Evolutionary conservation across 768 basidiomycete genomes (phyloP).

Genomic region (Holtermannia corniformis): DNA sequence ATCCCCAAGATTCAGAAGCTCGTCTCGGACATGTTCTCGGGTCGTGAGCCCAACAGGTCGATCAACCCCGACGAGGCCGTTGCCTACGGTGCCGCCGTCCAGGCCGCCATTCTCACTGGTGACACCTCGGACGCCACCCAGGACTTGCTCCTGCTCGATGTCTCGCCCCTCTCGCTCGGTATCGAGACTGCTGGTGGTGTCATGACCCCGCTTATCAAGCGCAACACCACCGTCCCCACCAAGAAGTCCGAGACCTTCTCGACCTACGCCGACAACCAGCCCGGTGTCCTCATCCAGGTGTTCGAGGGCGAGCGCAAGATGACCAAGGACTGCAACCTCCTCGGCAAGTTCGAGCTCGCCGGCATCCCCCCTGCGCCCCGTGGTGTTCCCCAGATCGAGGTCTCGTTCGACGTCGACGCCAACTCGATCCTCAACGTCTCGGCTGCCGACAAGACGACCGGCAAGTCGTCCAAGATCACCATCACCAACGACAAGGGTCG

Average conservation of each 20-base stretch:
- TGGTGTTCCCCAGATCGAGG: conserved; percentile 46
- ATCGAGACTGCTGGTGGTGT: conserved; percentile 98
- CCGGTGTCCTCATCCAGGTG: conserved; percentile 93
- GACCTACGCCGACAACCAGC: conserved; percentile 86
- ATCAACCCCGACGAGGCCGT: conserved; percentile 99
- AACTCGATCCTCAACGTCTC: conserved; percentile 53
- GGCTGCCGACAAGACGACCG: conserved; percentile 45
- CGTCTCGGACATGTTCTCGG: conserved; percentile 91
- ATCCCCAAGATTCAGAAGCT: conserved; percentile 99
- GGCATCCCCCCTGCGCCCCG: conserved; percentile 47
- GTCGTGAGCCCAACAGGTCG: conserved; percentile 87
- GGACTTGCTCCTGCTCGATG: conserved; percentile 90
- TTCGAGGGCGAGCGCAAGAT: conserved; percentile 94
- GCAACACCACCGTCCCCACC: conserved; percentile 97
- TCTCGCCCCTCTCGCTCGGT: conserved; percentile 93
- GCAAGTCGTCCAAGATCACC: conserved; percentile 62
- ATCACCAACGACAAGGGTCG: conserved; percentile 96
- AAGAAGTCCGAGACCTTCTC: conserved; percentile 97
- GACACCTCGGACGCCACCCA: conserved; percentile 86
- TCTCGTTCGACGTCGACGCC: conserved; percentile 56
- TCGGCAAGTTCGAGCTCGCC: conserved; percentile 72
- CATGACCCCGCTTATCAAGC: conserved; percentile 89
- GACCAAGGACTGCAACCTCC: conserved; percentile 97
- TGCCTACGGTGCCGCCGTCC: conserved; percentile 96
- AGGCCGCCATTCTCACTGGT: conserved; percentile 95